phyloP scores from a whole-genome alignment of 1,284 basidiomycete genomes.

The Violaceomyces palustris region DNA sequence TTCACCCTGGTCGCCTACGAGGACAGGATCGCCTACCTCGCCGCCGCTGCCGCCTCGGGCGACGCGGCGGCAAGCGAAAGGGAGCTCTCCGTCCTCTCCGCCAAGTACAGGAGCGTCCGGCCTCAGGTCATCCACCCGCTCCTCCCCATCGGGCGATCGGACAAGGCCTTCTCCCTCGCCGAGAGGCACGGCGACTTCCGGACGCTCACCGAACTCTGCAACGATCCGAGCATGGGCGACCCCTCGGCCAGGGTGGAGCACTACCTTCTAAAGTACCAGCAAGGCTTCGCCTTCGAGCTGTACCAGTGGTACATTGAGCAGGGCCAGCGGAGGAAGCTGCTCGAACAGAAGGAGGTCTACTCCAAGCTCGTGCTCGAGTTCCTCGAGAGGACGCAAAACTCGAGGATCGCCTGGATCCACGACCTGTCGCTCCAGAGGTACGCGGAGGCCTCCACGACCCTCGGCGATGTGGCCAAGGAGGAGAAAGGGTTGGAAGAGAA shows the following conservation, averaged over 20 bases:
- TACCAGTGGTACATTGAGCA: constrained; percentile 66
- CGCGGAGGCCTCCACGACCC: constrained; percentile 63
- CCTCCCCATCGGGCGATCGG: constrained; percentile 65
- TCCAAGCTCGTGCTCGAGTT: constrained; percentile 67
- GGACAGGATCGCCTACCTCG: constrained; percentile 52
- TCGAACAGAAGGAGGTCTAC: constrained; percentile 67
- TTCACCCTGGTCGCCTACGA: constrained; percentile 51
- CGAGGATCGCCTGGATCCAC: constrained; percentile 76
- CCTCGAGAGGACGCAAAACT: constrained; percentile 64
- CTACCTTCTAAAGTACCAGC: constrained; percentile 75
- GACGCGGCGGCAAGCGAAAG: constrained; percentile 35
- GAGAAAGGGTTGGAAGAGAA: constrained; percentile 54
- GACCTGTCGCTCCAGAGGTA: constrained; percentile 70
- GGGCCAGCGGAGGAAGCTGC: constrained; percentile 67
- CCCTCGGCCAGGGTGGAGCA: constrained; percentile 54
- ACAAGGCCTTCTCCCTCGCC: constrained; percentile 72
- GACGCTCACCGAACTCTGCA: constrained; percentile 74
- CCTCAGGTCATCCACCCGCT: constrained; percentile 71
- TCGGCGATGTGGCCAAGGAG: constrained; percentile 63
- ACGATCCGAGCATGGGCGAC: constrained; percentile 55
- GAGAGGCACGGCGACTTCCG: constrained; percentile 79
- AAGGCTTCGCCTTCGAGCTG: constrained; percentile 78
- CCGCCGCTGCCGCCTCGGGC: constrained; percentile 18
- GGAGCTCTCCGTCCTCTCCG: constrained; percentile 62
- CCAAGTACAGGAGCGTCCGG: constrained; percentile 65